Conservation (phyloP, 805 yeast species). For the Nakazawaea wickerhamii region DNA sequence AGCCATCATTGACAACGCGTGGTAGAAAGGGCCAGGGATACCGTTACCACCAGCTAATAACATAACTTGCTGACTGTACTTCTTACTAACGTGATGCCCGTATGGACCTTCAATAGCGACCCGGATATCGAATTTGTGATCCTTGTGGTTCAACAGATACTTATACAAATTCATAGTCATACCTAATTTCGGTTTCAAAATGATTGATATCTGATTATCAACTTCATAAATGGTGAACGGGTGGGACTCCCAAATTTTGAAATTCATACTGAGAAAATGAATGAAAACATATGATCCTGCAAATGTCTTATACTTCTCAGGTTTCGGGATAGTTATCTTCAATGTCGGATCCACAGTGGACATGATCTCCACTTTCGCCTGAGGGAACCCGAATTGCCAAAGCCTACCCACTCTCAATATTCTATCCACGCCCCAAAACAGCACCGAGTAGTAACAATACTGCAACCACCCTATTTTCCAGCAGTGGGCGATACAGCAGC, state of each 20-base stretch:
- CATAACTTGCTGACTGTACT: slow-evolving; percentile 35
- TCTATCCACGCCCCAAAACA: slow-evolving; percentile 39
- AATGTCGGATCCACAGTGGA: slow-evolving; percentile 18
- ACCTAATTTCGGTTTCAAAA: slow-evolving; percentile 45
- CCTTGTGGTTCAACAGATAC: slow-evolving; percentile 22
- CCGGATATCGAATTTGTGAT: slow-evolving; percentile 25
- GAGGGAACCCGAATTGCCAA: slow-evolving; percentile 23
- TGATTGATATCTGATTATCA: slow-evolving; percentile 34
- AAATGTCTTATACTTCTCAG: slow-evolving; percentile 37
- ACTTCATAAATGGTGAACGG: slow-evolving; percentile 46
- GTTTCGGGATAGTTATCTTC: slow-evolving; percentile 33
- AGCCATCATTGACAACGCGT: slow-evolving; percentile 28
- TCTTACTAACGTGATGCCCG: slow-evolving; percentile 37
- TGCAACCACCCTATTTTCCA: slow-evolving; percentile 33
- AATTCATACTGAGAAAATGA: slow-evolving; percentile 35
- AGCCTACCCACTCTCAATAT: slow-evolving; percentile 30
- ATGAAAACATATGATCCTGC: slow-evolving; percentile 60
- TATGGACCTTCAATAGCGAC: slow-evolving; percentile 54
- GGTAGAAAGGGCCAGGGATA: slow-evolving; percentile 47
- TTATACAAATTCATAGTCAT: slow-evolving; percentile 34
- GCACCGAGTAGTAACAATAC: slow-evolving; percentile 32
- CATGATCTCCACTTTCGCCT: slow-evolving; percentile 12
- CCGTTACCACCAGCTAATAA: slow-evolving; percentile 57
- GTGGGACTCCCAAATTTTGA: slow-evolving; percentile 56
- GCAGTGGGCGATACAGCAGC: slow-evolving; percentile 45